Percentiles rank a stretch among this genome's conserved stretches.
These are phyloP conservation scores for Heliamphora pulchella DNA, from an alignment of 179 eudicot species.

Conservation along the genomic window DNA sequence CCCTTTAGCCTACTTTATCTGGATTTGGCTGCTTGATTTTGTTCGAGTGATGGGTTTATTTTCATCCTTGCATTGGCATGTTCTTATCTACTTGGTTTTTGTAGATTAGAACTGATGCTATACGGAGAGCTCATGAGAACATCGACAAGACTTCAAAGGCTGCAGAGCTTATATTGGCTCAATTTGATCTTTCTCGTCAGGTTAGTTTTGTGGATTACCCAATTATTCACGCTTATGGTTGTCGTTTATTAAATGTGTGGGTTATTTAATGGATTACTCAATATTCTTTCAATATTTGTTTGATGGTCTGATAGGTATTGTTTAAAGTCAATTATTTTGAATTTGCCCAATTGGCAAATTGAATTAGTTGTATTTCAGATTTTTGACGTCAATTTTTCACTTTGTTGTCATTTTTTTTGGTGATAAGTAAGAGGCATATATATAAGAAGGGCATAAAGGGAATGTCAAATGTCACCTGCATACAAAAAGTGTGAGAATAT, in stretches of 20 bases:
- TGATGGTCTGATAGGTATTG: not conserved
- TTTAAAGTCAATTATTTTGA: not conserved
- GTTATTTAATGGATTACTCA: conserved; percentile 5
- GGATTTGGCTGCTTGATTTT: not conserved
- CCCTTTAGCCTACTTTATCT: not conserved
- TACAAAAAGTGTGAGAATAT: too few species aligned
- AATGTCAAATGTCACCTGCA: too few species aligned
- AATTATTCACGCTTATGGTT: not conserved
- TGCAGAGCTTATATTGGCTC: conserved; percentile 67
- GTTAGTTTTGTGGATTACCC: conserved; percentile 23
- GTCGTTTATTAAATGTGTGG: not conserved
- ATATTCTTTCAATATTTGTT: not conserved
- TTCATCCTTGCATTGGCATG: not conserved
- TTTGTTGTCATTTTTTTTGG: too few species aligned
- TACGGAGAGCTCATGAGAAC: conserved; percentile 77
- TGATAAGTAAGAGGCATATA: too few species aligned
- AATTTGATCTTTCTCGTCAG: conserved; percentile 82
- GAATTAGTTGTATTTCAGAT: not conserved
- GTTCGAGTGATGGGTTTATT: not conserved
- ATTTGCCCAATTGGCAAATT: not conserved
- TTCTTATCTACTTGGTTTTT: conserved; percentile 3
- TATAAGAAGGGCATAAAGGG: too few species aligned
- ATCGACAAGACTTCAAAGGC: conserved; percentile 81
- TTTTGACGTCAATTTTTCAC: not conserved
- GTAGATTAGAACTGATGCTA: conserved; percentile 77